Conservation (phyloP, 139 green algal species). For the Diplosphaera chodatii region DNA sequence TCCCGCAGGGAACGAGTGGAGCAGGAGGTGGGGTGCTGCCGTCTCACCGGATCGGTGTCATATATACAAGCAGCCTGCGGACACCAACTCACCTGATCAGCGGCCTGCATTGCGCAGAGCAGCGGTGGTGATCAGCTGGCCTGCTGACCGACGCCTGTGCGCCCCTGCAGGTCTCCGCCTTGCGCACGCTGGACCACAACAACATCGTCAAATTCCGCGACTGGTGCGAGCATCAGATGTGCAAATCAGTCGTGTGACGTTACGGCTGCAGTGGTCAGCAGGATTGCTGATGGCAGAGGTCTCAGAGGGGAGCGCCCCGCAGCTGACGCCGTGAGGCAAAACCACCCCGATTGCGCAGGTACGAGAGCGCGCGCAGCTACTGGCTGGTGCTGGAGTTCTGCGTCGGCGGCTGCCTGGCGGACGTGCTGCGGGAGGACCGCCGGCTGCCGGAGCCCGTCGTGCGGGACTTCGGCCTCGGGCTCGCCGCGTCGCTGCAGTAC, state of each 20-base stretch:
- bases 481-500: slow-evolving; percentile 60
- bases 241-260: too few species aligned
- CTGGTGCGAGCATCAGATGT: slow-evolving; percentile 71
- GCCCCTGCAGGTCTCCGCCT: slow-evolving; percentile 54
- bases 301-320: too few species aligned
- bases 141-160: too few species aligned
- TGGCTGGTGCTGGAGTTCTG: slow-evolving; percentile 99
- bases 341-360: slow-evolving; percentile 49
- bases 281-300: too few species aligned
- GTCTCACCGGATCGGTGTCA: too few species aligned
- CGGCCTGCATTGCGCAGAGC: too few species aligned
- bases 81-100: too few species aligned
- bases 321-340: not conserved
- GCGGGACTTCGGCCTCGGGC: slow-evolving; percentile 75
- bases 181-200: slow-evolving; percentile 77
- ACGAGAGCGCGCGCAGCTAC: slow-evolving; percentile 92
- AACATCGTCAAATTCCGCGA: slow-evolving; percentile 85
- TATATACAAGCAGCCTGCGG: too few species aligned
- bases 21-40: slow-evolving; percentile 86
- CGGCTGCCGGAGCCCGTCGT: slow-evolving; percentile 79
- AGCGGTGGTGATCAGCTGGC: too few species aligned
- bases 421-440: slow-evolving; percentile 76
- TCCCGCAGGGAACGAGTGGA: slow-evolving; percentile 74
- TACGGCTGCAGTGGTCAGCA: too few species aligned
- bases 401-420: slow-evolving; percentile 86